Base-by-base conservation (phyloP, 257 asterid species). In the Fraxinus excelsior region DNA sequence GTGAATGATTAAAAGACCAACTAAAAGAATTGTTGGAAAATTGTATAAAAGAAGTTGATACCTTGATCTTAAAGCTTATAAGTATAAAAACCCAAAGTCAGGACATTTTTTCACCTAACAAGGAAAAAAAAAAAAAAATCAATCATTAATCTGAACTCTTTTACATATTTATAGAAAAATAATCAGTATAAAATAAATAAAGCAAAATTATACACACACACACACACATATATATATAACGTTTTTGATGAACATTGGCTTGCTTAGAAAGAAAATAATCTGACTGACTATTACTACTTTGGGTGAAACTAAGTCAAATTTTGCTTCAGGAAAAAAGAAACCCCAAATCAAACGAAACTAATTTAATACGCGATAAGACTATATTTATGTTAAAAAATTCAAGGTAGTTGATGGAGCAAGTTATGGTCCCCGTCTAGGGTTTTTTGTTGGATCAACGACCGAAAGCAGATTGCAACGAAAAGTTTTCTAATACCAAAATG, bases 371-470 rank as follows among this genome's bases (percentile, higher is more conserved):
- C 16, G 46, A 58, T 6, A 62, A 10, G 32, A n/a, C 11, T 31
- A 40, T 42, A 51, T 19, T 31, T 13, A 14, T 49, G 34, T 12
- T 35, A 12, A 16, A 65, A 56, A 56, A 68, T 70, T 12, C 58
- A 21, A 10, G 73, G 75, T 42, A 75, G 73, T 84, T 74, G 78
- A 11, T 11, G 18, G 49, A 80, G 74, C 80, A 80, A 46, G 84
- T 74, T 76, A 78, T 77, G 93, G 91, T 84, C 89, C 88, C 87
- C 81, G 70, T 73, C 74, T 77, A 80, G 84, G 84, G 75, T 80
- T 86, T 56, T 12, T 83, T 76, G 70, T 77, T 76, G 86, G 83
- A 84, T 74, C 73, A 72, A 71, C 83, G 83, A 80, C 72, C 53
- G 26, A 81, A 76, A 70, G 75, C 67, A 60, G 66, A 66, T n/a